A percentile compares a stretch with the other conserved stretches of the same genome.
Evolutionary conservation across 257 asterid genomes (phyloP).

Genomic region (Marsdenia floribunda): DNA sequence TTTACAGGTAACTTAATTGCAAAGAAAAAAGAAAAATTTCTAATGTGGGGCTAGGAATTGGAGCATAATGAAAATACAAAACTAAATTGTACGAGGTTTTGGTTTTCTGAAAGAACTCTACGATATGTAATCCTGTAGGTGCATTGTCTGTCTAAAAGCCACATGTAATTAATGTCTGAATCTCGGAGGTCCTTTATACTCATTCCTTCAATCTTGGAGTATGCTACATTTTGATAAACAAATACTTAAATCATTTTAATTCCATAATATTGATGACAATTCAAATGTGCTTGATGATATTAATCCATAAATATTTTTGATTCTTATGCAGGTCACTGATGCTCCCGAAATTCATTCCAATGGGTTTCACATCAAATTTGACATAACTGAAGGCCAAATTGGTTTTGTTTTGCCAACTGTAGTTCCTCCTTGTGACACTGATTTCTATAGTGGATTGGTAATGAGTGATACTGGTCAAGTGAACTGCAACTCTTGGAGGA

Average conservation of each 20-base stretch:
- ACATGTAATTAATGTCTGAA: background rate
- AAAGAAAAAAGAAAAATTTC: background rate
- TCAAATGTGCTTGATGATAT: background rate
- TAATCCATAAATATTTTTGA: background rate
- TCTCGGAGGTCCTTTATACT: background rate
- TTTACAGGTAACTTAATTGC: background rate
- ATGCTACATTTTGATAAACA: background rate
- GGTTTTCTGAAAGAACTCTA: background rate
- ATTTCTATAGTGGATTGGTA: constrained; percentile 51
- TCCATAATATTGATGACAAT: background rate
- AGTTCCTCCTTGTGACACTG: constrained; percentile 77
- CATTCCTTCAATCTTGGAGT: background rate
- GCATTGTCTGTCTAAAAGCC: background rate
- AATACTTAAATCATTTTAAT: background rate
- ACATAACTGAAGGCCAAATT: constrained; percentile 82
- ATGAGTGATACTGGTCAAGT: constrained; percentile 35
- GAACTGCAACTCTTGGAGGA: constrained; percentile 53
- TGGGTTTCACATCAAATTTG: constrained; percentile 90
- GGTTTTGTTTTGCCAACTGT: constrained; percentile 92
- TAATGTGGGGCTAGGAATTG: background rate
- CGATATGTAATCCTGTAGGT: background rate
- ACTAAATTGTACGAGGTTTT: background rate
- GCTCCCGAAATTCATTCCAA: constrained; percentile 96
- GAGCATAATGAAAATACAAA: background rate
- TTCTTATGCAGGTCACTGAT: constrained; percentile 65